Percentiles rank a stretch among this genome's conserved stretches.
Evolutionary conservation across 2,329 filamentous ascomycete species (phyloP).

Genomic region (Colletotrichum scovillei): DNA sequence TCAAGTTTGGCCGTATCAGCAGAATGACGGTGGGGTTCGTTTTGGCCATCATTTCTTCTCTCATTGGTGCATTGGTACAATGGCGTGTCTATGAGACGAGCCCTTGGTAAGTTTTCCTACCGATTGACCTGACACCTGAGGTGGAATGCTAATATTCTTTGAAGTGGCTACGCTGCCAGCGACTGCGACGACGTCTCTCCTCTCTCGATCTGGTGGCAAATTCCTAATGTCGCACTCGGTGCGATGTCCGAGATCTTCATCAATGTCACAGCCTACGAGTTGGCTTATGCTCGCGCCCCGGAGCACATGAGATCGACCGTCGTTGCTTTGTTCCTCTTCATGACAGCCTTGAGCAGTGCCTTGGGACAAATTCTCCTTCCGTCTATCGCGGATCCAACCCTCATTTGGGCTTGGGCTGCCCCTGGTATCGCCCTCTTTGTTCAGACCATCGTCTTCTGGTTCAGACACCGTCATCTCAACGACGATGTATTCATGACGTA

Average conservation of each 20-base stretch:
- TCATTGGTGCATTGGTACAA: slow-evolving; percentile 67
- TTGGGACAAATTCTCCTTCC: slow-evolving; percentile 57
- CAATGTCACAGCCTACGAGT: slow-evolving; percentile 73
- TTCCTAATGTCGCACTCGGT: slow-evolving; percentile 60
- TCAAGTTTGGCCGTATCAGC: slow-evolving; percentile 68
- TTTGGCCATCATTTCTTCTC: slow-evolving; percentile 59
- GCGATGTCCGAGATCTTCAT: slow-evolving; percentile 68
- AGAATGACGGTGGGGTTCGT: slow-evolving; percentile 70
- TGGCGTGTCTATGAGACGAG: slow-evolving; percentile 67
- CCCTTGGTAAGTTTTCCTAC: slow-evolving; percentile 51
- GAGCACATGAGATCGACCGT: slow-evolving; percentile 72
- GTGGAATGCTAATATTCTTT: background rate
- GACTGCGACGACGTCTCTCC: slow-evolving; percentile 51
- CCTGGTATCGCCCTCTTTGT: slow-evolving; percentile 40
- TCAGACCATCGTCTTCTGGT: slow-evolving; percentile 41
- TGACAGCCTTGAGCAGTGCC: slow-evolving; percentile 67
- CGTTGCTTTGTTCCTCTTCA: slow-evolving; percentile 67
- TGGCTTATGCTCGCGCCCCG: slow-evolving; percentile 76
- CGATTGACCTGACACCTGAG: too few relatives aligned
- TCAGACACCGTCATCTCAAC: slow-evolving; percentile 40
- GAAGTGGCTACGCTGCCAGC: slow-evolving; percentile 54
- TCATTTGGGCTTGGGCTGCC: slow-evolving; percentile 41
- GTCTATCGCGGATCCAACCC: slow-evolving; percentile 51
- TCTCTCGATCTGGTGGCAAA: slow-evolving; percentile 64
- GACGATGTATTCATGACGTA: slow-evolving; percentile 36